Percentiles rank a stretch among this genome's conserved stretches.
Evolutionary conservation across 2,329 filamentous ascomycete species (phyloP).

Genomic region (Colletotrichum tropicicola): DNA sequence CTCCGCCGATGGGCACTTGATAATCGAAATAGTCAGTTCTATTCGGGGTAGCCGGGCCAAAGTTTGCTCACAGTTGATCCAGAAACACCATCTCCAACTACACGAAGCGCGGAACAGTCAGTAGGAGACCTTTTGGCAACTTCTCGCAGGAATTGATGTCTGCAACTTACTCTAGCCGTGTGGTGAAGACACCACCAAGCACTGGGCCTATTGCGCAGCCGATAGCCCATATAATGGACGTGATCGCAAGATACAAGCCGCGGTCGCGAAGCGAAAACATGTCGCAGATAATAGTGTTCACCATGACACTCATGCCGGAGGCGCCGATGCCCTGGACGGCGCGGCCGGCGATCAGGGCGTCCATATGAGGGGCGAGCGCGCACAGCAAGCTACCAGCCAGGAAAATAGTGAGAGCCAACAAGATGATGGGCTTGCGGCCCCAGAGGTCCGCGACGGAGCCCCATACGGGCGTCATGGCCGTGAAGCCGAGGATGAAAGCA

Average conservation of each 20-base stretch:
- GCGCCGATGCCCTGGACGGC: constrained; percentile 55
- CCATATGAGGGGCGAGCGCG: constrained; percentile 51
- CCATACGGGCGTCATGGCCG: constrained; percentile 35
- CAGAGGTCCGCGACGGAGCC: constrained; percentile 57
- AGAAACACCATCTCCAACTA: constrained; percentile 54
- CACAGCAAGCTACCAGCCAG: constrained; percentile 63
- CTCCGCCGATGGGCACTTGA: constrained; percentile 39
- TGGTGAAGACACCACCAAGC: constrained; percentile 51
- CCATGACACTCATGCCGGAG: constrained; percentile 56
- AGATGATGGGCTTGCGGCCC: constrained; percentile 47
- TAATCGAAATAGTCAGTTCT: constrained; percentile 38
- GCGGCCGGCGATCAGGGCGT: constrained; percentile 50
- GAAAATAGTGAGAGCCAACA: constrained; percentile 47
- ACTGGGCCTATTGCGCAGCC: constrained; percentile 52
- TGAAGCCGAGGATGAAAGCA: constrained; percentile 58
- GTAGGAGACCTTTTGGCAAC: too few relatives aligned
- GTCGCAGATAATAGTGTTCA: constrained; percentile 44
- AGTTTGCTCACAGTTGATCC: constrained; percentile 40
- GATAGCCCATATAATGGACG: constrained; percentile 49
- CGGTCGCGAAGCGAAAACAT: constrained; percentile 45
- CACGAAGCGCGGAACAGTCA: constrained; percentile 51
- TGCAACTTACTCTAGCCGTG: constrained; percentile 51
- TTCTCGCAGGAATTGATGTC: too few relatives aligned
- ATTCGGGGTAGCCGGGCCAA: too few relatives aligned
- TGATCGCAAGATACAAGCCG: constrained; percentile 41